These are phyloP conservation scores for Sordariomycetes sp. DNA, from an alignment of 2,329 filamentous ascomycete genomes.

Conservation along the genomic window DNA sequence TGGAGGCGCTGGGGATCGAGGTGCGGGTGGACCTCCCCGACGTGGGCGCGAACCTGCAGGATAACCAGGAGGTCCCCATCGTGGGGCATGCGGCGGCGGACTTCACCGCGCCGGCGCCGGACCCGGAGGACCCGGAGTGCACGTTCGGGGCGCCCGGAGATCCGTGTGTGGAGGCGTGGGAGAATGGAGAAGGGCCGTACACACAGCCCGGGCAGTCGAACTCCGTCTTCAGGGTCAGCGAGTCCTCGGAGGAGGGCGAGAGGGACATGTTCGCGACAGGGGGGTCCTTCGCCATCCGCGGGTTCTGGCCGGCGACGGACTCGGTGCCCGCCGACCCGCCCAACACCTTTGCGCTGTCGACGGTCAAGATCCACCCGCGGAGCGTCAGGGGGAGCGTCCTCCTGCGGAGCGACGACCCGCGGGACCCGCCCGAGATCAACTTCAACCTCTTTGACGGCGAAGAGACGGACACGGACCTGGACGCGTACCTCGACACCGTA, in stretches of 20 bases:
- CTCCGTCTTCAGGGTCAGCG: constrained; percentile 6
- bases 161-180: constrained; percentile 19
- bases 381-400: constrained; percentile 43
- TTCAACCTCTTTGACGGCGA: constrained; percentile 50
- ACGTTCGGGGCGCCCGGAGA: constrained; percentile 17
- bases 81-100: constrained; percentile 17
- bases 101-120: constrained; percentile 10
- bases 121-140: constrained; percentile 8
- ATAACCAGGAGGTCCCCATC: constrained; percentile 21
- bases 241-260: constrained; percentile 5
- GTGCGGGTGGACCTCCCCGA: constrained; percentile 40
- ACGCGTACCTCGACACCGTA: constrained; percentile 46
- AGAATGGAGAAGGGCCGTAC: constrained; percentile 15
- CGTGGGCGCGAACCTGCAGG: constrained; percentile 14
- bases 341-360: background rate
- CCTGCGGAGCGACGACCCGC: constrained; percentile 50
- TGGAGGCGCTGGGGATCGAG: constrained; percentile 22
- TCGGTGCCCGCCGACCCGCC: constrained; percentile 5
- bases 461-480: constrained; percentile 34
- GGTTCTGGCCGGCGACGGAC: constrained; percentile 11
- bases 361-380: constrained; percentile 49
- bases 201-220: constrained; percentile 10
- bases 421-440: constrained; percentile 50
- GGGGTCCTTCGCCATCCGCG: constrained; percentile 11
- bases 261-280: constrained; percentile 11